Conservation (phyloP, 1,284 basidiomycete genomes). For the Cutaneotrichosporon cyanovorans region DNA sequence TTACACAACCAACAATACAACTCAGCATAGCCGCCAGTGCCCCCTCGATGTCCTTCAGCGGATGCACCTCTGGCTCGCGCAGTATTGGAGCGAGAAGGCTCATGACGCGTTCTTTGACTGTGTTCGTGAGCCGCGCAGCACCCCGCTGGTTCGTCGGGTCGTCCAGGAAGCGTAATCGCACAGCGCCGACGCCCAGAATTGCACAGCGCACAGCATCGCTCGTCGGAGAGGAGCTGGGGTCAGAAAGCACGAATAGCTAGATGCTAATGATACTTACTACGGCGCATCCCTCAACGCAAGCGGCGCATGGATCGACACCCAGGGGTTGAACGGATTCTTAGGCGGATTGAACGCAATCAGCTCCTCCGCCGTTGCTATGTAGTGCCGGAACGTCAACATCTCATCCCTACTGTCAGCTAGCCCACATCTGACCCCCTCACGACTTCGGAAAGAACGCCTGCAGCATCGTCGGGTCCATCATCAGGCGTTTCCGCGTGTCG, state of each 20-base stretch:
- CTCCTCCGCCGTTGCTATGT: conserved; percentile 32
- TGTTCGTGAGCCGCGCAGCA: conserved; percentile 23
- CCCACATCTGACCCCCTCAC: background rate
- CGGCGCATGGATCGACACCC: conserved; percentile 36
- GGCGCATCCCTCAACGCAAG: conserved; percentile 33
- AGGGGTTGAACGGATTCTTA: conserved; percentile 33
- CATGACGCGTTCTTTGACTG: conserved; percentile 24
- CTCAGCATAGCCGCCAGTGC: conserved; percentile 34
- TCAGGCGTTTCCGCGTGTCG: conserved; percentile 10
- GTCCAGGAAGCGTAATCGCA: conserved; percentile 31
- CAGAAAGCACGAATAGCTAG: background rate
- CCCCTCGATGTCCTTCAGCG: conserved; percentile 28
- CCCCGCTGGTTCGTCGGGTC: conserved; percentile 24
- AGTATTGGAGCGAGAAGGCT: conserved; percentile 18
- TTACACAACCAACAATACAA: conserved; percentile 35
- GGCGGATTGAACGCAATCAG: conserved; percentile 38
- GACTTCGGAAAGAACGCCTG: conserved; percentile 2
- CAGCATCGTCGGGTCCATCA: conserved; percentile 27
- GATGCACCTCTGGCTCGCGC: conserved; percentile 16
- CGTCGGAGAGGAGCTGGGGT: conserved; percentile 18
- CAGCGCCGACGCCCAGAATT: conserved; percentile 36
- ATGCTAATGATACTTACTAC: conserved; percentile 19
- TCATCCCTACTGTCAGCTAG: conserved; percentile 25
- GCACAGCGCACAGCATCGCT: conserved; percentile 34
- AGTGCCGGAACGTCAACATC: conserved; percentile 37